These are phyloP conservation scores for Corinectria fuckeliana DNA, from an alignment of 2,329 filamentous ascomycete genomes.

Conservation along the genomic window DNA sequence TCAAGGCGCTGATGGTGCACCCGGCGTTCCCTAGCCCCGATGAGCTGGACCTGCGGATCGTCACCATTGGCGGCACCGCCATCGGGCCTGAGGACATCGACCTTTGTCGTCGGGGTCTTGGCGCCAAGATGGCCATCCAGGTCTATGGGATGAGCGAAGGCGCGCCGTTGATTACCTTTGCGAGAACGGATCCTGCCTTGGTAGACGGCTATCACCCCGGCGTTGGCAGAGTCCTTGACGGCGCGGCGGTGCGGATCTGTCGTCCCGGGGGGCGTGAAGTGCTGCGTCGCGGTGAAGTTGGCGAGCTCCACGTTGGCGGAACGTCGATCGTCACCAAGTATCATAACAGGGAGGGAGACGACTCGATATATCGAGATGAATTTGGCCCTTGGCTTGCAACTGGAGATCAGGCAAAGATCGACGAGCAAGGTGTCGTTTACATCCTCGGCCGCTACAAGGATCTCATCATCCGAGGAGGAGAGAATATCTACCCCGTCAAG, in stretches of 20 bases:
- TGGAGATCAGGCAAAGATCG: constrained; percentile 50
- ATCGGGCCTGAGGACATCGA: constrained; percentile 42
- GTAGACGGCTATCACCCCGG: constrained; percentile 46
- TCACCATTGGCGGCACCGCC: constrained; percentile 44
- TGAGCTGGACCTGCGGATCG: constrained; percentile 40
- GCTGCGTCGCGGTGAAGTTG: constrained; percentile 41
- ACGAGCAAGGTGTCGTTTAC: constrained; percentile 46
- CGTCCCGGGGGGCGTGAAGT: constrained; percentile 38
- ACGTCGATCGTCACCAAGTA: constrained; percentile 45
- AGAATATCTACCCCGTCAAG: constrained; percentile 49
- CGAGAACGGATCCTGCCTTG: constrained; percentile 38
- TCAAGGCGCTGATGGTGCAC: constrained; percentile 43
- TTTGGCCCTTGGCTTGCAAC: constrained; percentile 46
- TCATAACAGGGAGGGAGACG: constrained; percentile 34
- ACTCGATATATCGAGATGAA: constrained; percentile 46
- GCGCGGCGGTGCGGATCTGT: constrained; percentile 48
- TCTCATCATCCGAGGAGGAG: constrained; percentile 53
- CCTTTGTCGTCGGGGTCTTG: constrained; percentile 42
- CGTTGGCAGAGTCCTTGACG: constrained; percentile 50
- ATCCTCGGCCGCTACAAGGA: constrained; percentile 54
- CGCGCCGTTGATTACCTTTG: constrained; percentile 50
- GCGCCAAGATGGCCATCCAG: constrained; percentile 43
- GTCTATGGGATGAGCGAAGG: constrained; percentile 56
- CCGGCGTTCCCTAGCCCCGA: constrained; percentile 35
- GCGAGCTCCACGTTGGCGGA: constrained; percentile 51